Percentiles rank a stretch among this genome's conserved stretches.
Conservation (phyloP, 2,329 filamentous ascomycete genomes). For the Ramichloridium luteum region DNA sequence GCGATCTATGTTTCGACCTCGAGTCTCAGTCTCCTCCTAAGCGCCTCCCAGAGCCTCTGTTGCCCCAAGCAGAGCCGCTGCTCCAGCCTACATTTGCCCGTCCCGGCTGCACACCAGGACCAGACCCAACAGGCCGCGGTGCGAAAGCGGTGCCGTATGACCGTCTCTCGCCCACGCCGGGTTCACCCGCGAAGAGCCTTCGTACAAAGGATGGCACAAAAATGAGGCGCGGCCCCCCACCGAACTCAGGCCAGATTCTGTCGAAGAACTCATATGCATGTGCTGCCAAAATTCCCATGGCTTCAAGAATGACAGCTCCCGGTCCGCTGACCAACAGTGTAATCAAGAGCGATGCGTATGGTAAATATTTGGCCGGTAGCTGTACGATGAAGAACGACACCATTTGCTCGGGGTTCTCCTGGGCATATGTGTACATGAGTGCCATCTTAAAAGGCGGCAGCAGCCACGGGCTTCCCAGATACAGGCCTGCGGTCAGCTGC, state of each 20-base stretch:
- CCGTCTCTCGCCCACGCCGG: conserved; percentile 35
- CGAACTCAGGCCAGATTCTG: conserved; percentile 77
- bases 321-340: conserved; percentile 57
- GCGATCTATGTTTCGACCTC: too few species aligned
- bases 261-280: conserved; percentile 87
- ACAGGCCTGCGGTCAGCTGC: conserved; percentile 28
- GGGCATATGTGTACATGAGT: conserved; percentile 70
- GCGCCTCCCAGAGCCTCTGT: conserved; percentile 49
- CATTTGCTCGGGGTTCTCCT: conserved; percentile 69
- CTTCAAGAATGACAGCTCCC: conserved; percentile 46
- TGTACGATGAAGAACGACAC: conserved; percentile 71
- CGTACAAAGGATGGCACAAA: conserved; percentile 62
- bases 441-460: conserved; percentile 57
- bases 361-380: conserved; percentile 70
- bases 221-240: conserved; percentile 66
- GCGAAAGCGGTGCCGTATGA: conserved; percentile 50
- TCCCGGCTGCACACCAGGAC: conserved; percentile 28
- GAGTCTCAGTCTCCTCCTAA: conserved; percentile 42
- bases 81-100: conserved; percentile 23
- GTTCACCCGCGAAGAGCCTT: conserved; percentile 45
- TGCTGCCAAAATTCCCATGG: conserved; percentile 71
- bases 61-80: conserved; percentile 39
- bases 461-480: conserved; percentile 43
- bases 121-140: conserved; percentile 28
- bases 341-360: conserved; percentile 65